These are phyloP conservation scores for Solanum lycopersicoides DNA, from an alignment of 257 asterid genomes.

Conservation along the genomic window DNA sequence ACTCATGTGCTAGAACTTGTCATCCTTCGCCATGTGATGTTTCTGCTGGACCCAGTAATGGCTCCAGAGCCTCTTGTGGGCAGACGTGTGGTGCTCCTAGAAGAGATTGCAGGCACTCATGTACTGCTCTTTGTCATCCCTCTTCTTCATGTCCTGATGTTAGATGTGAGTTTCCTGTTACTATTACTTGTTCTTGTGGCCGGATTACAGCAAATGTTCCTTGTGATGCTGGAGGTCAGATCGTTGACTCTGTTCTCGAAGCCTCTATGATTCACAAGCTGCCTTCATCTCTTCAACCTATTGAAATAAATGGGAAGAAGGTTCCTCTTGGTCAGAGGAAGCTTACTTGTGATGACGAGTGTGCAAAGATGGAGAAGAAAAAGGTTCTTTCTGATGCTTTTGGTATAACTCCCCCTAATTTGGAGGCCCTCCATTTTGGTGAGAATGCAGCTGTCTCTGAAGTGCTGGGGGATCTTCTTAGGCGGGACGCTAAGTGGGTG, in stretches of 20 bases:
- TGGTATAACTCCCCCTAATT: constrained; percentile 45
- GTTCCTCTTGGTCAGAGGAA: constrained; percentile 83
- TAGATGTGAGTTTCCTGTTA: constrained; percentile 80
- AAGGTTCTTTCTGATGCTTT: constrained; percentile 95
- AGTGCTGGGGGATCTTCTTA: constrained; percentile 72
- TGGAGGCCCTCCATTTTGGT: constrained; percentile 85
- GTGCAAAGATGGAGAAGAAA: constrained; percentile 75
- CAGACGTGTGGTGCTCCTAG: constrained; percentile 97
- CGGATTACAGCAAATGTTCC: constrained; percentile 72
- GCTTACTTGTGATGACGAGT: constrained; percentile 83
- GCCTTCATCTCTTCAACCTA: constrained; percentile 60
- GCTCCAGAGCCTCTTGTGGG: constrained; percentile 60
- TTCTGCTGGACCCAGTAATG: constrained; percentile 23
- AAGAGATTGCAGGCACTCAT: constrained; percentile 90
- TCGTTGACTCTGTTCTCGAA: constrained; percentile 41
- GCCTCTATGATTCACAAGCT: constrained; percentile 67
- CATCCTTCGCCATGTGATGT: constrained; percentile 80
- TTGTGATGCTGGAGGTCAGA: constrained; percentile 78
- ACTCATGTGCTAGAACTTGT: constrained; percentile 86
- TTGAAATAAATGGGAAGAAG: constrained; percentile 56
- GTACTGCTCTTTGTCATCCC: constrained; percentile 84
- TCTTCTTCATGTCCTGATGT: constrained; percentile 66
- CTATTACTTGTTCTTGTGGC: constrained; percentile 82
- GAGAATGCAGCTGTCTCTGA: constrained; percentile 73
- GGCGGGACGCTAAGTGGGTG: constrained; percentile 96